Evolutionary conservation across 352 stramenopile species (phyloP).

Genomic region (Phytopythium mirpurense): DNA sequence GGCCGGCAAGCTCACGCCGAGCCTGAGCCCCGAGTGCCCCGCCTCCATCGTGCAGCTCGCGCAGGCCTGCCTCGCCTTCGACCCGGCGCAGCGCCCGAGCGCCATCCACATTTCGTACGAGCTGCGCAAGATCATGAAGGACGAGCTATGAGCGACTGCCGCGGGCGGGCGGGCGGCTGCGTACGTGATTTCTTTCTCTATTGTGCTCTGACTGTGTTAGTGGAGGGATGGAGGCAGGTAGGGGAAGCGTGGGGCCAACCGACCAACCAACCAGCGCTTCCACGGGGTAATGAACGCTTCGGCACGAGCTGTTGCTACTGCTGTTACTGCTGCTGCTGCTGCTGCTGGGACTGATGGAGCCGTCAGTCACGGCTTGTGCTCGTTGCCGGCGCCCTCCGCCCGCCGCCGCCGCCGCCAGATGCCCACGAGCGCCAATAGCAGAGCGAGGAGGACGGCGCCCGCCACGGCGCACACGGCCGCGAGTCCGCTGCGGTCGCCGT

Average conservation of each 20-base stretch:
- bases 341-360: too few relatives aligned
- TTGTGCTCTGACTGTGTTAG: too few relatives aligned
- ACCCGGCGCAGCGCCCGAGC: constrained; percentile 55
- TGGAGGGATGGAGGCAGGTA: too few relatives aligned
- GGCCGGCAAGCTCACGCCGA: constrained; percentile 62
- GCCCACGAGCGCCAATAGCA: background rate
- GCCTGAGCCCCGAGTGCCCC: constrained; percentile 43
- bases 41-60: constrained; percentile 51
- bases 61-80: constrained; percentile 55
- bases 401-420: background rate
- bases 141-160: constrained; percentile 33
- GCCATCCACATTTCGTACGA: constrained; percentile 79
- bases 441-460: background rate
- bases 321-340: too few relatives aligned
- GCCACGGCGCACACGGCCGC: background rate
- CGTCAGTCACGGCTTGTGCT: too few relatives aligned
- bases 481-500: background rate
- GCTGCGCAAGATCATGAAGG: constrained; percentile 73
- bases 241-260: too few relatives aligned
- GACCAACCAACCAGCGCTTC: too few relatives aligned
- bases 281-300: too few relatives aligned
- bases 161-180: too few relatives aligned
- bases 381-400: background rate
- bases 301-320: too few relatives aligned
- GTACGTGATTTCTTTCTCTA: too few relatives aligned